Conservation (phyloP, 148 eudicot genomes). For the Heliosperma pusillum region DNA sequence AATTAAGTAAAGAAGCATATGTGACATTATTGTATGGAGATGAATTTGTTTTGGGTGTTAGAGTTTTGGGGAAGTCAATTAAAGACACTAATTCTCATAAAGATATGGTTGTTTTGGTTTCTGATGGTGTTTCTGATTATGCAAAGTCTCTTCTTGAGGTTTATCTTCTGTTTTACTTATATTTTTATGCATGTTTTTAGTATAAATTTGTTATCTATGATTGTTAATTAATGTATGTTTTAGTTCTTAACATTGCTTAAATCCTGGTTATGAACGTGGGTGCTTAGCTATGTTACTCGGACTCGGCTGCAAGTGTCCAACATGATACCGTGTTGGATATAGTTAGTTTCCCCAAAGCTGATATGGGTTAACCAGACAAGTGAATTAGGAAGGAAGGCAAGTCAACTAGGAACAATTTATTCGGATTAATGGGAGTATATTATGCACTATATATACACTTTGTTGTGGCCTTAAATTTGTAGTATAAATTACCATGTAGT, state of each 20-base stretch:
- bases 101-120: conserved; percentile 84
- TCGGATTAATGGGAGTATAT: neutral
- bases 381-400: neutral
- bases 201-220: neutral
- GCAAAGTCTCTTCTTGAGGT: conserved; percentile 72
- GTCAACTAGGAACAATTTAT: neutral
- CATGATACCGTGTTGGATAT: too few relatives aligned
- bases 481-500: neutral
- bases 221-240: neutral
- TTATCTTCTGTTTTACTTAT: neutral
- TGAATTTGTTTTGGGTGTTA: conserved; percentile 79
- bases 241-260: neutral
- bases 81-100: conserved; percentile 61
- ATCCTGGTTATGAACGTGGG: neutral
- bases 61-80: conserved; percentile 84
- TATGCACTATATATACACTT: neutral
- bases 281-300: neutral
- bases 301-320: too few relatives aligned
- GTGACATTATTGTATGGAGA: conserved; percentile 89
- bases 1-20: conserved; percentile 58
- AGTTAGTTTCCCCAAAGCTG: neutral
- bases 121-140: conserved; percentile 84
- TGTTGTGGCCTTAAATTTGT: conserved; percentile 2
- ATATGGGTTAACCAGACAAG: neutral
- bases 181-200: neutral